phyloP scores from a whole-genome alignment of 2,329 filamentous ascomycete genomes.

The Beauveria scarabaeidicola region DNA sequence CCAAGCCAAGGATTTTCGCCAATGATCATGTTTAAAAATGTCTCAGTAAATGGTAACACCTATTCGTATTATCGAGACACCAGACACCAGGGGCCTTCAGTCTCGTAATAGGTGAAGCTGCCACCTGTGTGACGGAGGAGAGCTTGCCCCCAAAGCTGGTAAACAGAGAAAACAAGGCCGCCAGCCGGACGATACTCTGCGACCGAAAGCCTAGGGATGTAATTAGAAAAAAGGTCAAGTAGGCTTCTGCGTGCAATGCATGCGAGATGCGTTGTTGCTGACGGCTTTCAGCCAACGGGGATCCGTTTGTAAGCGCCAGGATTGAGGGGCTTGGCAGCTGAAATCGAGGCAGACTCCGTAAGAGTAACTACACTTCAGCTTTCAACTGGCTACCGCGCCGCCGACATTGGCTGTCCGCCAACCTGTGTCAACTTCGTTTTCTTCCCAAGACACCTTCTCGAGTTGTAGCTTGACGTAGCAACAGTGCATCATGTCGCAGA shows the following conservation, averaged over 20 bases:
- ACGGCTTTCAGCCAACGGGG: not conserved
- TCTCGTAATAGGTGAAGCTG: no score
- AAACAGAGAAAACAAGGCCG: not conserved
- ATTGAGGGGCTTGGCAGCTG: constrained; percentile 4
- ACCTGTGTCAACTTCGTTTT: not conserved
- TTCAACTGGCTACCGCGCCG: no score
- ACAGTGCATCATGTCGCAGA: not conserved
- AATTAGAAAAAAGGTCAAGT: not conserved
- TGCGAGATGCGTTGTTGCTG: not conserved
- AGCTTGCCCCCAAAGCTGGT: not conserved
- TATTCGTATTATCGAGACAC: no score
- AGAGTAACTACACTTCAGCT: no score
- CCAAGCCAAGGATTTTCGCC: not conserved
- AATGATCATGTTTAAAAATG: not conserved
- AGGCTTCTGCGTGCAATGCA: not conserved
- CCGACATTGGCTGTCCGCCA: not conserved
- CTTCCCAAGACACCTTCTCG: not conserved
- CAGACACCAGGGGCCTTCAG: no score
- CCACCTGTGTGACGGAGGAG: not conserved
- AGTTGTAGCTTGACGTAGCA: not conserved
- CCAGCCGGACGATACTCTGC: not conserved
- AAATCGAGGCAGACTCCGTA: not conserved
- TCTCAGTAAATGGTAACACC: no score
- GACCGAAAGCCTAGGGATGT: not conserved
- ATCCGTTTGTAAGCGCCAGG: constrained; percentile 3